These are phyloP conservation scores for Moniliophthora roreri DNA, from an alignment of 1,284 basidiomycete species.

Conservation along the genomic window DNA sequence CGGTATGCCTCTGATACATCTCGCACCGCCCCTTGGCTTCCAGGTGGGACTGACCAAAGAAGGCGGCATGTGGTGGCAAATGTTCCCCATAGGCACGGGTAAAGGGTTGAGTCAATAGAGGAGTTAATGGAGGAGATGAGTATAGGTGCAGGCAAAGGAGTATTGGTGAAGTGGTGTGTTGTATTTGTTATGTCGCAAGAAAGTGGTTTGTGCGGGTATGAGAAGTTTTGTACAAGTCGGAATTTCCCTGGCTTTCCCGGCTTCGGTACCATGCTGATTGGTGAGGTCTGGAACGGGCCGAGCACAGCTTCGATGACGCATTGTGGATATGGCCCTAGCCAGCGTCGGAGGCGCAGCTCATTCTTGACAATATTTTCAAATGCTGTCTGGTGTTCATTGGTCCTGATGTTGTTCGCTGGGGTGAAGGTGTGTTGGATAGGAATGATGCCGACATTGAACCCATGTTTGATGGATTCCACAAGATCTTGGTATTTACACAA, in stretches of 20 bases:
- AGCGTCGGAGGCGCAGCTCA: neutral
- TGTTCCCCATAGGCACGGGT: slow-evolving; percentile 13
- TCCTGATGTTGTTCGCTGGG: neutral
- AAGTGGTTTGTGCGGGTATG: slow-evolving; percentile 13
- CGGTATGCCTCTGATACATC: slow-evolving; percentile 34
- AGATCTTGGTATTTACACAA: slow-evolving; percentile 7
- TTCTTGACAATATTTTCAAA: neutral
- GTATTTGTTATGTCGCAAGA: neutral
- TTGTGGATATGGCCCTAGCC: slow-evolving; percentile 13
- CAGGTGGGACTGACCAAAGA: too few relatives aligned
- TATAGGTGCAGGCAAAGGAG: too few relatives aligned
- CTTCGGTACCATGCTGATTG: slow-evolving; percentile 21
- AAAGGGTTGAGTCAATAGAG: slow-evolving; percentile 8
- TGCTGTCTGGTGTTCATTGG: neutral
- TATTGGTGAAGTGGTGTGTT: too few relatives aligned
- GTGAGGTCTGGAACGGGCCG: slow-evolving; percentile 22
- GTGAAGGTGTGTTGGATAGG: slow-evolving; percentile 3
- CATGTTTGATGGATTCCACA: neutral
- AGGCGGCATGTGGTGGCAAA: slow-evolving; percentile 10
- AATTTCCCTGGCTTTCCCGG: slow-evolving; percentile 16
- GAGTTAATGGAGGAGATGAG: slow-evolving; percentile 16
- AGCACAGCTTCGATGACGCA: slow-evolving; percentile 13
- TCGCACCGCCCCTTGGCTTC: slow-evolving; percentile 31
- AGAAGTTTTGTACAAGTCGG: slow-evolving; percentile 20
- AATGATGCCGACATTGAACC: slow-evolving; percentile 12